Evolutionary conservation across 768 basidiomycete species (phyloP).

Genomic region (Termitomyces eurrhizus): DNA sequence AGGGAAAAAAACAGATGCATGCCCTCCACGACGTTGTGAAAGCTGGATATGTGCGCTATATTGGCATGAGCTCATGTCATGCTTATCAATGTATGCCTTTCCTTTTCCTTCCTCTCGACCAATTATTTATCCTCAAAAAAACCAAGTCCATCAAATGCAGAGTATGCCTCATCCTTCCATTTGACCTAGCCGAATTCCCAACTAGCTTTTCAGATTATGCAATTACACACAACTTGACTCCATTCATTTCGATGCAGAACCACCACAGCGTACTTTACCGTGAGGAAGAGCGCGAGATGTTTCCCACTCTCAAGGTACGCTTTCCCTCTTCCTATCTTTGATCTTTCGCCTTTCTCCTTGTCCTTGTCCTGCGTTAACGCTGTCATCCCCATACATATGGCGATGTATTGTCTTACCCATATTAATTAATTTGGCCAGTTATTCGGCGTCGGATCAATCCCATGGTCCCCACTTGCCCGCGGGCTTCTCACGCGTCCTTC

Average conservation of each 20-base stretch:
- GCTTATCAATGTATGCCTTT: constrained; percentile 47
- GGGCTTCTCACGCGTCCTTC: constrained; percentile 44
- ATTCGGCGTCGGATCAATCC: constrained; percentile 52
- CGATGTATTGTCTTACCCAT: too few species aligned
- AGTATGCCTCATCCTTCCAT: constrained; percentile 27
- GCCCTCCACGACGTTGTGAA: constrained; percentile 60
- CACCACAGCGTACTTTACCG: constrained; percentile 58
- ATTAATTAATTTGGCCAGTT: constrained; percentile 25
- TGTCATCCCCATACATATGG: neutral
- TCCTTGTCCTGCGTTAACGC: neutral
- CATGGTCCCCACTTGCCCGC: constrained; percentile 58
- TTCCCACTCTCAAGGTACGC: constrained; percentile 51
- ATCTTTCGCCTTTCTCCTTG: neutral
- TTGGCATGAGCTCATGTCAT: constrained; percentile 54
- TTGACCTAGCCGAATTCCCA: neutral
- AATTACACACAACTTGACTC: constrained; percentile 50
- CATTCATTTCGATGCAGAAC: constrained; percentile 71
- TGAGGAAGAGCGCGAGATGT: constrained; percentile 65
- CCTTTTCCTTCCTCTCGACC: neutral
- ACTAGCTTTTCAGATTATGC: constrained; percentile 48
- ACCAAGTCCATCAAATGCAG: constrained; percentile 51
- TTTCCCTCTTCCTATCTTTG: too few species aligned
- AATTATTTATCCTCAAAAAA: neutral
- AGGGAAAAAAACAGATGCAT: too few species aligned
- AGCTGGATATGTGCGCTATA: constrained; percentile 58